Base-by-base conservation (phyloP, 495 filamentous ascomycete genomes). In the Tuber brumale region DNA sequence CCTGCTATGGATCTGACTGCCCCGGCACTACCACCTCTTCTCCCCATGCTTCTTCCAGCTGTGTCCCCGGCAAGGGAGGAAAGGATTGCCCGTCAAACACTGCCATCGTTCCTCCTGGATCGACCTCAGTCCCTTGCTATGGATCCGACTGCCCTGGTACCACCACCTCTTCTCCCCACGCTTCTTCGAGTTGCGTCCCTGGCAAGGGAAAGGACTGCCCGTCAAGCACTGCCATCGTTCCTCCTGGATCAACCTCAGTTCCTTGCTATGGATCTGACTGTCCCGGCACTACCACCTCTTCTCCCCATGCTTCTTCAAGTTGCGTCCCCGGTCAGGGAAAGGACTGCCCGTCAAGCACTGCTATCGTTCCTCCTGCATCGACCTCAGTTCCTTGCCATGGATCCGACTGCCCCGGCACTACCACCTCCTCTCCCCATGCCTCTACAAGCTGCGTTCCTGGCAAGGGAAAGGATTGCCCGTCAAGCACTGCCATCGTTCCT, bases 21-120 rank as follows among this genome's bases (percentile, higher is more conserved):
- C 70, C 74, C 41, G 79, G 78, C 71, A 75, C 77, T 31, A 78
- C 82, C 69, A 81, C 79, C 57, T 69, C 76, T 71, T 75, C 76
- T 43, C 77, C 76, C 48, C 74, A 75, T 46, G 81, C 73, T 69
- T 72, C 57, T 70, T 75, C 76, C 3, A 35, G 57, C 70, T 72
- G 72, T 73, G 7, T 70, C 81, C 61, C 71, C 78, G 46, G 82
- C 75, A 71, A 75, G 51, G 51, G 51, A 61, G n/a, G n/a, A 12
- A 31, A 61, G 51, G 51, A 61, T 27, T 71, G 73, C 19, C 71
- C 72, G 7, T 70, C 70, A 57, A 77, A 69, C 71, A 75, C 74
- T 19, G 72, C 74, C 74, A 42, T 74, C 23, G 61, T 73, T 27
- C 69, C 73, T 44, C 75, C 73, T 43, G 69, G 75, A 41, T 41